Percentiles rank a stretch among this genome's conserved stretches.
Conservation (phyloP, 2,329 filamentous ascomycete species). For the Gaeumannomyces sp. region DNA sequence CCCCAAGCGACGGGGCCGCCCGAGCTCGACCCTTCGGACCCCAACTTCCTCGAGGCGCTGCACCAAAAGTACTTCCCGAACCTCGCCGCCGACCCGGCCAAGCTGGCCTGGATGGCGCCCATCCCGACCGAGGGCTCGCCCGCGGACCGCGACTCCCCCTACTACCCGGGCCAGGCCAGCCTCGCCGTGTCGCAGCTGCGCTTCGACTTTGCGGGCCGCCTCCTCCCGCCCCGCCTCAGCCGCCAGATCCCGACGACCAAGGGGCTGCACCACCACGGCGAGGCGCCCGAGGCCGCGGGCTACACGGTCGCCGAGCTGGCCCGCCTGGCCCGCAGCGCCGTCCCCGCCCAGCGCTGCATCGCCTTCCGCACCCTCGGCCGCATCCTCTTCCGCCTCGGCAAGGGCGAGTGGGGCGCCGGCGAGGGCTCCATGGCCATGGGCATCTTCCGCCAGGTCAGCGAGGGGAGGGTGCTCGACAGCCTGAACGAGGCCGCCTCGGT, state of each 20-base stretch:
- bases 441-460: constrained; percentile 74
- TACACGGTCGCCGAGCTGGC: constrained; percentile 89
- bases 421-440: constrained; percentile 64
- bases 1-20: constrained; percentile 49
- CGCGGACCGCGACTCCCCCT: constrained; percentile 66
- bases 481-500: constrained; percentile 68
- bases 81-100: constrained; percentile 75
- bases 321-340: constrained; percentile 70
- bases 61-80: constrained; percentile 92
- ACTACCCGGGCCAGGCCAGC: constrained; percentile 69
- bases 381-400: constrained; percentile 75
- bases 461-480: constrained; percentile 69
- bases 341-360: constrained; percentile 82
- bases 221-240: constrained; percentile 72
- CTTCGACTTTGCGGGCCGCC: constrained; percentile 78
- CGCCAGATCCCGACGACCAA: constrained; percentile 67
- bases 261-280: constrained; percentile 88
- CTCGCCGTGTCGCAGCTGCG: constrained; percentile 73
- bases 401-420: constrained; percentile 62
- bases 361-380: constrained; percentile 88
- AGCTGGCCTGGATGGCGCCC: constrained; percentile 85
- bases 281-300: constrained; percentile 86
- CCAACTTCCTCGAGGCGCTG: constrained; percentile 75
- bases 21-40: constrained; percentile 76
- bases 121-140: constrained; percentile 57